Conservation (phyloP, 139 green algal genomes). For the Marvania coccoides region DNA sequence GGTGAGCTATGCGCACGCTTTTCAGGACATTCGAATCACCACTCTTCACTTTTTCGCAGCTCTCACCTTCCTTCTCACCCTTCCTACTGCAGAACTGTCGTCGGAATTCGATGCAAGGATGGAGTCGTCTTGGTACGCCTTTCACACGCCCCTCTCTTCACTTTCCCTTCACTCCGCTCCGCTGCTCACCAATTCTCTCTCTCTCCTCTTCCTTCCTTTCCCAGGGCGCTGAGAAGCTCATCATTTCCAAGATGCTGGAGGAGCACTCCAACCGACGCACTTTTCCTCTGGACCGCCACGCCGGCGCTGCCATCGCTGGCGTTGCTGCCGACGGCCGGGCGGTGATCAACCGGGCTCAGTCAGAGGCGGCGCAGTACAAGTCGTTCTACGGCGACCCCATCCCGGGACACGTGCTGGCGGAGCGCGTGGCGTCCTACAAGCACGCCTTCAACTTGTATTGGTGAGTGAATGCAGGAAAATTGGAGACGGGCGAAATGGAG, state of each 20-base stretch:
- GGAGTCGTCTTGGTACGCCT: constrained; percentile 87
- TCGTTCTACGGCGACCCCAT: constrained; percentile 89
- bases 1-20: constrained; percentile 56
- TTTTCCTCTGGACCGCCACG: constrained; percentile 78
- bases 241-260: constrained; percentile 94
- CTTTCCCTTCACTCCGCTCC: neutral
- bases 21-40: neutral
- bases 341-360: constrained; percentile 73
- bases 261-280: constrained; percentile 80
- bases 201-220: neutral
- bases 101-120: constrained; percentile 93
- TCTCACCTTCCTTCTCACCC: neutral
- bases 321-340: constrained; percentile 75
- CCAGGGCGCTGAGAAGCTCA: constrained; percentile 88
- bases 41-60: constrained; percentile 12
- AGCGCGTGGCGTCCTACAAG: constrained; percentile 84
- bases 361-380: constrained; percentile 22
- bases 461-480: constrained; percentile 48
- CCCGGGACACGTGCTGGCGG: constrained; percentile 79
- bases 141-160: neutral
- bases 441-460: constrained; percentile 99
- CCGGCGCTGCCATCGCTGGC: constrained; percentile 64
- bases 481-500: neutral
- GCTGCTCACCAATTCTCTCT: neutral
- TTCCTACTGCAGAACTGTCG: constrained; percentile 66